A percentile compares a stretch with the other conserved stretches of the same genome.
Evolutionary conservation across 2,329 filamentous ascomycete species (phyloP).

Genomic region (Dactylellina leptospora): DNA sequence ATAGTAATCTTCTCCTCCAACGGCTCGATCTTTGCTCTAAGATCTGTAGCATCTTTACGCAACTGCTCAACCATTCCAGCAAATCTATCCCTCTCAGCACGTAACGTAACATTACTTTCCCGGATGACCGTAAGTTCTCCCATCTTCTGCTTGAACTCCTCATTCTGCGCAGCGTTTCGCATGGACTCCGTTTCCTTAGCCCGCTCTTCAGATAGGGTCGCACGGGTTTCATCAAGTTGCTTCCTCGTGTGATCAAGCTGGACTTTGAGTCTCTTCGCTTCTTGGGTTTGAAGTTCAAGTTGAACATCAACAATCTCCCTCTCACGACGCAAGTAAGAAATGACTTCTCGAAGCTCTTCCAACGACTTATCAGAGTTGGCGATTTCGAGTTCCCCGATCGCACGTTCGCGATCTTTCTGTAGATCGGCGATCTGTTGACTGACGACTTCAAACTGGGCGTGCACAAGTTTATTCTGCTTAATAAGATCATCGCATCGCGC

Average conservation of each 20-base stretch:
- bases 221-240: conserved; percentile 85
- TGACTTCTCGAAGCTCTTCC: conserved; percentile 86
- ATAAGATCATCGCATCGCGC: conserved; percentile 82
- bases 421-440: conserved; percentile 79
- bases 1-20: conserved; percentile 81
- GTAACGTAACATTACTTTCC: conserved; percentile 89
- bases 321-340: conserved; percentile 88
- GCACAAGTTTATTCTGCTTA: conserved; percentile 88
- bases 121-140: conserved; percentile 96
- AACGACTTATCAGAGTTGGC: conserved; percentile 69
- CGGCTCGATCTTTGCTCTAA: conserved; percentile 79
- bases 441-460: conserved; percentile 86
- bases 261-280: conserved; percentile 86
- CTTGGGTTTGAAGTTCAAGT: conserved; percentile 85
- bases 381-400: conserved; percentile 66
- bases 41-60: conserved; percentile 75
- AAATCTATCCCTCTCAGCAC: conserved; percentile 82
- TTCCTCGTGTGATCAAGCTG: conserved; percentile 86
- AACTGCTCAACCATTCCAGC: conserved; percentile 80
- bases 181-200: conserved; percentile 77
- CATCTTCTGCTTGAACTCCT: conserved; percentile 90
- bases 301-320: conserved; percentile 99
- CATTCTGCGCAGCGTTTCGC: conserved; percentile 78
- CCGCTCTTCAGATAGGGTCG: conserved; percentile 91
- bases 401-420: conserved; percentile 75